These are phyloP conservation scores for Rauvolfia tetraphylla DNA, from an alignment of 257 asterid genomes.

Conservation along the genomic window DNA sequence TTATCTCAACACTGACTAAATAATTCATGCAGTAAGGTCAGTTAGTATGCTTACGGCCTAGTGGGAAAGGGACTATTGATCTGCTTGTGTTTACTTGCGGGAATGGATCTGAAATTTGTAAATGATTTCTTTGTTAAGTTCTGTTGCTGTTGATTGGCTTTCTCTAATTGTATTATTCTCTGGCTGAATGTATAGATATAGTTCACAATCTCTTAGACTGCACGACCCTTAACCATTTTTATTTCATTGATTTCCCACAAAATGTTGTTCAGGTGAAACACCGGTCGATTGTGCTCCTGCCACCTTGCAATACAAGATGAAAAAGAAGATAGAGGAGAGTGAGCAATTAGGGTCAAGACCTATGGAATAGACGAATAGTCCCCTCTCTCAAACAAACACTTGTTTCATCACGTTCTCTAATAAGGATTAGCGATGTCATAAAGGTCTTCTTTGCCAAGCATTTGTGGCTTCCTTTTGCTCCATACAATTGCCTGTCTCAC, in stretches of 20 bases:
- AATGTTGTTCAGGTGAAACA: conserved; percentile 69
- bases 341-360: conserved; percentile 20
- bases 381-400: conserved; percentile 17
- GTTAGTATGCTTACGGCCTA: conserved; percentile 2
- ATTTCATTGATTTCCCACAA: neutral
- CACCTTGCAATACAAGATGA: conserved; percentile 88
- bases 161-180: conserved; percentile 1
- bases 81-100: neutral
- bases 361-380: conserved; percentile 14
- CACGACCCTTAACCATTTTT: neutral
- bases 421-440: conserved; percentile 12
- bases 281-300: conserved; percentile 98
- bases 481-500: neutral
- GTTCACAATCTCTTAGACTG: conserved; percentile 1
- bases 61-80: neutral
- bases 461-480: neutral
- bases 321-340: conserved; percentile 64
- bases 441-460: neutral
- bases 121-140: neutral
- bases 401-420: conserved; percentile 15
- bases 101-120: neutral
- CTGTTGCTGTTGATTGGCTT: neutral
- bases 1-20: conserved; percentile 12
- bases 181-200: neutral
- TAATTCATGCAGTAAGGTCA: neutral